Percentiles rank a stretch among this genome's conserved stretches.
These are phyloP conservation scores for Monilinia fructigena DNA, from an alignment of 2,329 filamentous ascomycete genomes.

Conservation along the genomic window DNA sequence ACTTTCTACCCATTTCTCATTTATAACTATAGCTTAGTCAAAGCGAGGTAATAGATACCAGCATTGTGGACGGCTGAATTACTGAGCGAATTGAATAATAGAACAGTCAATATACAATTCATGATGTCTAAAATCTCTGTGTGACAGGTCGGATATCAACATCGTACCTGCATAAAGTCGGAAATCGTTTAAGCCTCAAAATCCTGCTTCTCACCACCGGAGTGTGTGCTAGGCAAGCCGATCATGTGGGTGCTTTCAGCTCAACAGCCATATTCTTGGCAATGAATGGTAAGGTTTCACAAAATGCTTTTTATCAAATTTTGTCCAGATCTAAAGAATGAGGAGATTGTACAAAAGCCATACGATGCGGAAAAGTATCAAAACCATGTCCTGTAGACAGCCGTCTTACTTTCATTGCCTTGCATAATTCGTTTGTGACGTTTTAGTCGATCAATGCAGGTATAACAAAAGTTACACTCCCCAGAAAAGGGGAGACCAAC, in stretches of 20 bases:
- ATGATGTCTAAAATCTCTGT: not conserved
- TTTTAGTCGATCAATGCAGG: constrained; percentile 14
- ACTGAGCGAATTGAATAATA: not conserved
- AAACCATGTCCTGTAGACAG: not conserved
- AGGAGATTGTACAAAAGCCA: constrained; percentile 6
- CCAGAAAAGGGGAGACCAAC: not conserved
- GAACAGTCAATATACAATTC: not conserved
- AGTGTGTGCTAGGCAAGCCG: constrained; percentile 3
- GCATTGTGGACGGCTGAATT: not conserved
- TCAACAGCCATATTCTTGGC: constrained; percentile 21
- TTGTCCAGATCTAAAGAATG: constrained; percentile 13
- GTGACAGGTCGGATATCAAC: constrained; percentile 18
- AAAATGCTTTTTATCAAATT: not conserved
- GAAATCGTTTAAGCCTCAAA: constrained; percentile 7
- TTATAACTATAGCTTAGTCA: not conserved
- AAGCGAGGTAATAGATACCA: not conserved
- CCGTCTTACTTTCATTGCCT: not conserved
- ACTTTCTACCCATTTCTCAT: not conserved
- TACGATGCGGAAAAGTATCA: not conserved
- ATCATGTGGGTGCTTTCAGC: constrained; percentile 17
- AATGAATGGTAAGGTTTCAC: constrained; percentile 11
- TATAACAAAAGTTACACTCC: not conserved
- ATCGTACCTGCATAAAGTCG: constrained; percentile 21
- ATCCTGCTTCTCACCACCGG: constrained; percentile 2
- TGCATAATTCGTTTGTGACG: not conserved